phyloP scores from a whole-genome alignment of 768 basidiomycete genomes.

The Boletus rufocinnamomeus region DNA sequence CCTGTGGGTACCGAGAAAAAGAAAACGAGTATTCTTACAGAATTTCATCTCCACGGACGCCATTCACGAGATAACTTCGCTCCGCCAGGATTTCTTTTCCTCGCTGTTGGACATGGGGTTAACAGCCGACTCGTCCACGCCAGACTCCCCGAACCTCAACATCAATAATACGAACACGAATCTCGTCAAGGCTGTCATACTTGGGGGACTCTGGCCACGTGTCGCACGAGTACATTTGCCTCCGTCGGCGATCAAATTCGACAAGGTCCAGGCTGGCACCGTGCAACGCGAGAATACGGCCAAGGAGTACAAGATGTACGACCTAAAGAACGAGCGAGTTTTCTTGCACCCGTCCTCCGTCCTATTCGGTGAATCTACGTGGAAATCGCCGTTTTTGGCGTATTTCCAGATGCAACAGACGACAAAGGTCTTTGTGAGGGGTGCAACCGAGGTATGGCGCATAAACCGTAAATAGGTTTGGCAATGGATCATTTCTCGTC shows the following conservation, averaged over 20 bases:
- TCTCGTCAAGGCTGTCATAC: slow-evolving; percentile 80
- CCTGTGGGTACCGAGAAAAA: background rate
- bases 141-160: slow-evolving; percentile 57
- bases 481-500: background rate
- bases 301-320: slow-evolving; percentile 81
- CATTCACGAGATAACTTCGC: slow-evolving; percentile 73
- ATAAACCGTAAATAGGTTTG: background rate
- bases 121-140: slow-evolving; percentile 48
- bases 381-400: slow-evolving; percentile 77
- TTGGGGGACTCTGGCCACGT: slow-evolving; percentile 87
- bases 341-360: slow-evolving; percentile 85
- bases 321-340: slow-evolving; percentile 61
- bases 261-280: slow-evolving; percentile 81
- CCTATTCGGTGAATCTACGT: slow-evolving; percentile 68
- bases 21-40: slow-evolving; percentile 37
- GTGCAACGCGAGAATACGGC: slow-evolving; percentile 84
- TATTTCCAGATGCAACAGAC: slow-evolving; percentile 86
- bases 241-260: slow-evolving; percentile 73
- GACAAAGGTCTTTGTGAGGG: slow-evolving; percentile 81
- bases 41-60: slow-evolving; percentile 80
- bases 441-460: slow-evolving; percentile 77
- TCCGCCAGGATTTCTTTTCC: slow-evolving; percentile 75
- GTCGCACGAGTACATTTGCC: slow-evolving; percentile 79
- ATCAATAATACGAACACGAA: slow-evolving; percentile 64
- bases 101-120: slow-evolving; percentile 74